Percentiles rank a stretch among this genome's conserved stretches.
Evolutionary conservation across 78 protist genomes (phyloP).

Genomic region (Isochrysis galbana): DNA sequence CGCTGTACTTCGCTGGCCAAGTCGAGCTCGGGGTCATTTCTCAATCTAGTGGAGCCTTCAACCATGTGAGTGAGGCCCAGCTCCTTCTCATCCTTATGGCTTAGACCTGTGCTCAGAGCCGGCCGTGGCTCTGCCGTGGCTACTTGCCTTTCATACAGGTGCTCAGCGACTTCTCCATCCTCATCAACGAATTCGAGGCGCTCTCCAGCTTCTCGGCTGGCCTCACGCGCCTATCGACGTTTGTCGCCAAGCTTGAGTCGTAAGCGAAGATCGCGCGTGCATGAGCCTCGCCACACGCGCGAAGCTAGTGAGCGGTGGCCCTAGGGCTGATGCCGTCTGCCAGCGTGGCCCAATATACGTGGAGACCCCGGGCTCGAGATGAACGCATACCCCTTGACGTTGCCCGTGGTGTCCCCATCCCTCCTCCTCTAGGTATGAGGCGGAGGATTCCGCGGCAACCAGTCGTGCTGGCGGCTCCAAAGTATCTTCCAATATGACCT

Average conservation of each 20-base stretch:
- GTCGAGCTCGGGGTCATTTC: slow-evolving; percentile 36
- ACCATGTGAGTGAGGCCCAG: not conserved
- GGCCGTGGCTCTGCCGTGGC: no score
- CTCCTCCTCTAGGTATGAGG: no score
- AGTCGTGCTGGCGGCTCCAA: no score
- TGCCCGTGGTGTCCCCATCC: no score
- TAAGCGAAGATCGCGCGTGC: no score
- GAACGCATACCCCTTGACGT: no score
- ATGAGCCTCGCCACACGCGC: no score
- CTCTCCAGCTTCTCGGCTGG: not conserved
- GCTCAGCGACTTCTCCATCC: slow-evolving; percentile 42
- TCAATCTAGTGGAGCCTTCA: not conserved
- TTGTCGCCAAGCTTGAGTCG: slow-evolving; percentile 2
- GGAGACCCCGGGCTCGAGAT: no score
- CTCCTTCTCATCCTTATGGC: not conserved
- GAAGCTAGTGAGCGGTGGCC: no score
- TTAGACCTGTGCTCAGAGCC: not conserved
- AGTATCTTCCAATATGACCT: no score
- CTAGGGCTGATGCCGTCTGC: not conserved
- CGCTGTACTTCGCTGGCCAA: slow-evolving; percentile 40
- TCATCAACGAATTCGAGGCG: slow-evolving; percentile 11
- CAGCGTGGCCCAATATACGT: not conserved
- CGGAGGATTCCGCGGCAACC: no score
- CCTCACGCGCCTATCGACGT: slow-evolving; percentile 26
- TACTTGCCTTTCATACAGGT: slow-evolving; percentile 57